These are phyloP conservation scores for Glaciozyma antarctica DNA, from an alignment of 768 basidiomycete species.

Conservation along the genomic window DNA sequence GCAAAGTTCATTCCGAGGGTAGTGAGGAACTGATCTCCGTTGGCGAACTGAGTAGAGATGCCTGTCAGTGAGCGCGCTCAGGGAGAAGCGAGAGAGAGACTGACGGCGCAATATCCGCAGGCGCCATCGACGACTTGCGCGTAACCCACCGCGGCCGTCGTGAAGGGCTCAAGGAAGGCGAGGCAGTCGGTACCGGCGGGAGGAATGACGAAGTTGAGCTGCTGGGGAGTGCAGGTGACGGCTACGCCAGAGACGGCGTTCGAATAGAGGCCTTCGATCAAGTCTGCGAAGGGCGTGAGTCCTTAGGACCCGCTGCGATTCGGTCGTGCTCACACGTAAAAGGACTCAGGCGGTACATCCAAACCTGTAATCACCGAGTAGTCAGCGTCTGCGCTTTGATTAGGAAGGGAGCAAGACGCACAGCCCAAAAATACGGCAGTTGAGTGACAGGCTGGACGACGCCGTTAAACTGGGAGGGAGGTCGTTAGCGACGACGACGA, in stretches of 20 bases:
- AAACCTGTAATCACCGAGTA: too few relatives aligned
- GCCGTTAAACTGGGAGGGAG: conserved; percentile 47
- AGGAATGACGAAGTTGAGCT: conserved; percentile 30
- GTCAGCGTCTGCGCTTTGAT: too few relatives aligned
- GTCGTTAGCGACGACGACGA: conserved; percentile 40
- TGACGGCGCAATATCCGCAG: conserved; percentile 20
- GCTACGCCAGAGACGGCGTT: conserved; percentile 23
- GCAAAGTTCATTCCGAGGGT: conserved; percentile 23
- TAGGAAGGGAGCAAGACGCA: too few relatives aligned
- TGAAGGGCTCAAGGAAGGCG: conserved; percentile 25
- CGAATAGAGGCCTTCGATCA: conserved; percentile 46
- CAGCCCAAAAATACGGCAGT: too few relatives aligned
- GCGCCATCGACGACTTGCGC: conserved; percentile 19
- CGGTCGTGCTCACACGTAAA: not conserved
- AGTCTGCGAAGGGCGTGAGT: conserved; percentile 46
- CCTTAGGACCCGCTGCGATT: too few relatives aligned
- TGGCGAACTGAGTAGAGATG: not conserved
- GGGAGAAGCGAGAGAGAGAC: not conserved
- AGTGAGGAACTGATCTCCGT: conserved; percentile 30
- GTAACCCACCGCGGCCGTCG: conserved; percentile 21
- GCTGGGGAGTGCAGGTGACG: conserved; percentile 16
- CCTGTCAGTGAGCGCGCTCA: not conserved
- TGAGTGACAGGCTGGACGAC: conserved; percentile 56
- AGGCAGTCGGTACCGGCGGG: conserved; percentile 29
- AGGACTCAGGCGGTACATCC: conserved; percentile 47